Percentiles rank a stretch among this genome's conserved stretches.
Evolutionary conservation across 192 early-diverging fungal genomes (phyloP).

Genomic region (Podila clonocystis): DNA sequence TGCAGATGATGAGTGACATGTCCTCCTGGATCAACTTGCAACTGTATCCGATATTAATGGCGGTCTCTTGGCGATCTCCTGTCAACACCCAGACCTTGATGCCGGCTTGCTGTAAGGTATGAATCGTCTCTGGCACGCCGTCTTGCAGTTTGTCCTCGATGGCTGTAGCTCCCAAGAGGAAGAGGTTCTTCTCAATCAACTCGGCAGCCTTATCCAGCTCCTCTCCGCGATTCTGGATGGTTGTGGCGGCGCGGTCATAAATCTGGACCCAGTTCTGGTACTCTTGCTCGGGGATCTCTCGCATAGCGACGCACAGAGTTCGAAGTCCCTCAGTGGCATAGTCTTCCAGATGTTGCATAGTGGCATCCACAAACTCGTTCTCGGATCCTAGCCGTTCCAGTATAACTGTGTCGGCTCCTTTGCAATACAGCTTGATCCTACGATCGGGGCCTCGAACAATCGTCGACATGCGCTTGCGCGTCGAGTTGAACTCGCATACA

Average conservation of each 20-base stretch:
- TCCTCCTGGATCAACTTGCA: constrained; percentile 97
- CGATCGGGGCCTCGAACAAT: constrained; percentile 90
- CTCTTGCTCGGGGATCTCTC: constrained; percentile 90
- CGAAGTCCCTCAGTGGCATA: constrained; percentile 96
- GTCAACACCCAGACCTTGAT: constrained; percentile 99
- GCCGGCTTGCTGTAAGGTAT: constrained; percentile 92
- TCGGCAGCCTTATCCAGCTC: constrained; percentile 94
- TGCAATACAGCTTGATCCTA: constrained; percentile 90
- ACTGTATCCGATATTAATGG: constrained; percentile 98
- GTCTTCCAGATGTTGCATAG: constrained; percentile 86
- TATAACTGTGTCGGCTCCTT: constrained; percentile 98
- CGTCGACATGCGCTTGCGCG: constrained; percentile 98
- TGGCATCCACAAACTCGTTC: constrained; percentile 78
- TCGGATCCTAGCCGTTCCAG: constrained; percentile 83
- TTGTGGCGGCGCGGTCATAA: constrained; percentile 90
- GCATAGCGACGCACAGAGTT: constrained; percentile 95
- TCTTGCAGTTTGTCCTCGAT: constrained; percentile 99
- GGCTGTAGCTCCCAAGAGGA: constrained; percentile 95
- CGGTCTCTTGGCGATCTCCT: constrained; percentile 98
- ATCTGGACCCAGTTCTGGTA: constrained; percentile 85
- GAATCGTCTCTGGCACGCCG: constrained; percentile 98
- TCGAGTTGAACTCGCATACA: constrained; percentile 98
- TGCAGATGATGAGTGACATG: constrained; percentile 94
- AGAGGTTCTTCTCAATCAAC: constrained; percentile 92
- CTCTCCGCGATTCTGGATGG: constrained; percentile 87